A percentile compares a stretch with the other conserved stretches of the same genome.
These are phyloP conservation scores for Talaromyces verruculosus DNA, from an alignment of 2,329 filamentous ascomycete species.

Conservation along the genomic window DNA sequence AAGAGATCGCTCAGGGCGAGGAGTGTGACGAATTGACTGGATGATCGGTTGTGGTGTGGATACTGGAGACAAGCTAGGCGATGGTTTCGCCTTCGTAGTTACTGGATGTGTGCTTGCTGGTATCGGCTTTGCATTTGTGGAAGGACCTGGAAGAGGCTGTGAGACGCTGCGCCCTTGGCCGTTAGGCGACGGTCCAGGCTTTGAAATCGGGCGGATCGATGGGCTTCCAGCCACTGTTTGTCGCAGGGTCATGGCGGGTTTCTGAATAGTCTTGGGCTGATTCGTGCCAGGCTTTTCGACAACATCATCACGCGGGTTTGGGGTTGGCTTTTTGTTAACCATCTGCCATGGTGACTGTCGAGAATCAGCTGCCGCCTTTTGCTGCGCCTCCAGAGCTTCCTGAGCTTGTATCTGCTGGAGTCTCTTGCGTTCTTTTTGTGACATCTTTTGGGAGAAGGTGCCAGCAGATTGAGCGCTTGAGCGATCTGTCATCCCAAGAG, in stretches of 20 bases:
- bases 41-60: conserved; percentile 32
- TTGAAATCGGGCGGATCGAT: conserved; percentile 13
- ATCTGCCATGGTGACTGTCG: conserved; percentile 65
- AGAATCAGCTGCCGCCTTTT: conserved; percentile 32
- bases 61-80: conserved; percentile 24
- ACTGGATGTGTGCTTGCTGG: background rate
- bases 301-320: background rate
- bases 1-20: conserved; percentile 32
- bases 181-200: conserved; percentile 22
- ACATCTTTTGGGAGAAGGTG: conserved; percentile 62
- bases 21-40: conserved; percentile 53
- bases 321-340: conserved; percentile 20
- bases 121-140: conserved; percentile 43
- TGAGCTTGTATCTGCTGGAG: conserved; percentile 66
- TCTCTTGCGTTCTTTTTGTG: conserved; percentile 89
- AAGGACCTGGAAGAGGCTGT: conserved; percentile 35
- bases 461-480: conserved; percentile 40
- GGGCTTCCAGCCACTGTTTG: conserved; percentile 58
- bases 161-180: conserved; percentile 30
- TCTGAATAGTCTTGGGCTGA: conserved; percentile 31
- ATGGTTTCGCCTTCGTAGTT: background rate
- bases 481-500: conserved; percentile 51
- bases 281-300: conserved; percentile 19
- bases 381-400: conserved; percentile 40
- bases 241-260: conserved; percentile 59